These are phyloP conservation scores for Ettlia oleoabundans DNA, from an alignment of 139 green algal genomes.

Conservation along the genomic window DNA sequence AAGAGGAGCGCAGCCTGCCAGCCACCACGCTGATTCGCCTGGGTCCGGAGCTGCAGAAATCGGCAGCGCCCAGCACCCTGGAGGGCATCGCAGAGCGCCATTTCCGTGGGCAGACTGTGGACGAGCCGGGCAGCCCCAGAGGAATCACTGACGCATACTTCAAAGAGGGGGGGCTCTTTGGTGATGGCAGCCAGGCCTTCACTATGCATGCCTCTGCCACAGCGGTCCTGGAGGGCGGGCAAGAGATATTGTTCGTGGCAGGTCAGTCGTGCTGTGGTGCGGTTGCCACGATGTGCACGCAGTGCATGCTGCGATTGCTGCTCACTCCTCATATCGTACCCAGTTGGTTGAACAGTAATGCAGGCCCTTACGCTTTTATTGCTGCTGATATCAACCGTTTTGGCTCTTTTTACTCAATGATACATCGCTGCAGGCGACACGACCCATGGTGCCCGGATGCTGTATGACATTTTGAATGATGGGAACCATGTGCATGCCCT, in stretches of 20 bases:
- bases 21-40: slow-evolving; percentile 12
- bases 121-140: background rate
- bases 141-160: too few relatives aligned
- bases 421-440: slow-evolving; percentile 15
- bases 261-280: too few relatives aligned
- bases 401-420: too few relatives aligned
- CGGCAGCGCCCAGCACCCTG: background rate
- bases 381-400: too few relatives aligned
- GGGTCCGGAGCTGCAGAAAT: background rate
- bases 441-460: background rate
- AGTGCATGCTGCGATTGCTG: background rate
- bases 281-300: background rate
- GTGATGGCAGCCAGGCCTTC: too few relatives aligned
- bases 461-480: slow-evolving; percentile 3
- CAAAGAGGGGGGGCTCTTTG: too few relatives aligned
- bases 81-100: background rate
- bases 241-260: background rate
- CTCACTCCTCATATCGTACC: too few relatives aligned
- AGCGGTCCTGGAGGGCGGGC: background rate
- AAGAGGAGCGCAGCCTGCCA: background rate
- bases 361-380: too few relatives aligned
- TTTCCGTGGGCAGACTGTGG: too few relatives aligned
- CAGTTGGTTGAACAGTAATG: too few relatives aligned
- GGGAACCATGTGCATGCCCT: background rate
- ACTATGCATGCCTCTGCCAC: background rate